Evolutionary conservation across 2,329 filamentous ascomycete species (phyloP), one percentile per base, ranked within the genome.

Genomic region (Curvularia hawaiiensis): DNA sequence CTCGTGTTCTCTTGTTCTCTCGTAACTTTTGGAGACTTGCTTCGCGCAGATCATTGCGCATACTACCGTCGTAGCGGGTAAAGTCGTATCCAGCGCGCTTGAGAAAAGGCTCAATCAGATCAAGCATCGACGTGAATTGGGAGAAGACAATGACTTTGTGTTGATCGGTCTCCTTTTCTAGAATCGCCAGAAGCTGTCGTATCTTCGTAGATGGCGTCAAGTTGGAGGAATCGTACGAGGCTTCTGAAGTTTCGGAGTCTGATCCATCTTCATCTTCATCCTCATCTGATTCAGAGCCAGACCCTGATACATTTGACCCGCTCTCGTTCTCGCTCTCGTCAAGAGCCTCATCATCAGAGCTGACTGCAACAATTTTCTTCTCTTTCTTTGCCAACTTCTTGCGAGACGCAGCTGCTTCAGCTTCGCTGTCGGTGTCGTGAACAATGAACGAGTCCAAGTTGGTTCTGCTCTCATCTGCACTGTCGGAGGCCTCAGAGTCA

Each of bases 71-170:
- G 77, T 99, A 99, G 53, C 95, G 90, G 16, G 91, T 91, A 72
- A 90, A 96, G 59, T 84, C 84, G 75, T 97, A 89, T 14, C 87
- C 86, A 14, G 89, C 87, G 48, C 87, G 84, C 45, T 84, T 83
- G 58, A 99, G 82, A 77, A 98, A 97, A 2, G 95, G 95, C 74
- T 98, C 92, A 61, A 99, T 88, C 28, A 98, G 87, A 79, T 98
- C 91, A 45, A 99, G 87, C 95, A 99, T 99, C 0, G 92, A 95
- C 0, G 95, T 99, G 78, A 99, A 99, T 70, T 98, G 92, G 1
- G 92, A 97, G 78, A 99, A 99, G 62, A 99, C 92, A 69, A 99
- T 99, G 73, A 97, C 96, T 74, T 99, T 99, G 83, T 97, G 91
- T 58, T 92, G 83, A 1, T 83, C 80, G 0, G 88, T 88, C 76